Percentiles rank a stretch among this genome's conserved stretches.
phyloP scores from a whole-genome alignment of 1,284 basidiomycete species.

The Kalmanozyma brasiliensis region DNA sequence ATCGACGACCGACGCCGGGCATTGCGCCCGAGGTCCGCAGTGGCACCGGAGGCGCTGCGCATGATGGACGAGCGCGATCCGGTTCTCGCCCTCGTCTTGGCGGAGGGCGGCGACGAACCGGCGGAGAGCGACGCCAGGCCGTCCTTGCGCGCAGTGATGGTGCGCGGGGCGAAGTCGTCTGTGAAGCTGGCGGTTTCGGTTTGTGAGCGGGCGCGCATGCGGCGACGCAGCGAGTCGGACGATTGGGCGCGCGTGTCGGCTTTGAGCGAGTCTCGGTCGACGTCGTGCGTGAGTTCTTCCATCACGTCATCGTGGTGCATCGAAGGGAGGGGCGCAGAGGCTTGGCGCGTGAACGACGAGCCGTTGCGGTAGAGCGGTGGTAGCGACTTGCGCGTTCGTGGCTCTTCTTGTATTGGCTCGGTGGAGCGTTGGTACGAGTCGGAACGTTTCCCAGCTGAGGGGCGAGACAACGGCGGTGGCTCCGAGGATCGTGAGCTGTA shows the following conservation, averaged over 20 bases:
- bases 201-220: neutral
- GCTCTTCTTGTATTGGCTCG: neutral
- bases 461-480: neutral
- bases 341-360: conserved; percentile 1
- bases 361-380: conserved; percentile 15
- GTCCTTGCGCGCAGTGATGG: conserved; percentile 2
- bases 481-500: neutral
- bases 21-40: conserved; percentile 6
- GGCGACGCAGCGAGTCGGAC: neutral
- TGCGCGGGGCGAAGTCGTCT: neutral
- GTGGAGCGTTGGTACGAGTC: neutral
- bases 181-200: no score
- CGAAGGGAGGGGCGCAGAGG: conserved; percentile 12
- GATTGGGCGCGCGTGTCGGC: conserved; percentile 10
- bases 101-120: conserved; percentile 1
- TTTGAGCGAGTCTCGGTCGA: conserved; percentile 22
- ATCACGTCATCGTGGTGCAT: conserved; percentile 2
- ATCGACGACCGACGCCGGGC: conserved; percentile 11
- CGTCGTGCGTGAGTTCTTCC: conserved; percentile 16
- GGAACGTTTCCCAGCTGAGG: neutral
- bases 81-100: conserved; percentile 9
- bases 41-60: conserved; percentile 22
- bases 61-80: conserved; percentile 37
- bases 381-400: neutral
- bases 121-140: conserved; percentile 1